Evolutionary conservation across 495 filamentous ascomycete species (phyloP), one percentile per base, ranked within the genome.

Genomic region (Penicillium psychrofluorescens): DNA sequence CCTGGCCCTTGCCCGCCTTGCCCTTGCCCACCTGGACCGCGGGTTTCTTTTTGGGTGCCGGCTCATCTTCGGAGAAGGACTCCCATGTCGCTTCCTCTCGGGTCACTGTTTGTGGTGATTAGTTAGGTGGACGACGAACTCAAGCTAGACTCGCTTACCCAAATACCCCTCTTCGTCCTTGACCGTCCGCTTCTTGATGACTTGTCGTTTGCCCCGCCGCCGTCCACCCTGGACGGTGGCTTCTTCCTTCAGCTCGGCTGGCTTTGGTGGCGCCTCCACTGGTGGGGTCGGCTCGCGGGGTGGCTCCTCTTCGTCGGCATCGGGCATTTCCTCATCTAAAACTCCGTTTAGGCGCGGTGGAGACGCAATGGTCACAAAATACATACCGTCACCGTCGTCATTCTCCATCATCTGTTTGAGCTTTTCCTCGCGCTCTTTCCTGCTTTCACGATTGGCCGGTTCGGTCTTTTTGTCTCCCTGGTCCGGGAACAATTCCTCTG

Each of bases 111-210:
- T 40, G 29, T 29, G 48, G 53, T 44, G 47, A 54, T 51, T 50
- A 53, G 59, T 40, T 60, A 35, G 12, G 22, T 16, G 40, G 2
- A 40, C 29, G 14, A 40, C 38, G 12, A n/a, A 36, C 22, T 40
- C 30, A 36, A 31, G 4, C 9, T 13, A 41, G 32, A 13, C 33
- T 31, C 29, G 71, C 81, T 50, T 73, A 91, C 88, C 88, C 11
- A 98, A 70, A 61, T 95, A 98, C 33, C 92, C 91, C 48, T 97
- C 87, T 35, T 90, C 88, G 57, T 98, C 94, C 71, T 90, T 87
- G 39, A 84, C 71, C 35, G 83, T 90, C 71, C 84, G 85, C 75
- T 92, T 97, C 67, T 86, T 90, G 75, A 84, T 89, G 8, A 97
- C 75, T 55, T 83, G 82, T 45, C 92, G 79, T 63, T 80, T 81